Conservation (phyloP, 345 rosid species). For the Hevea brasiliensis region DNA sequence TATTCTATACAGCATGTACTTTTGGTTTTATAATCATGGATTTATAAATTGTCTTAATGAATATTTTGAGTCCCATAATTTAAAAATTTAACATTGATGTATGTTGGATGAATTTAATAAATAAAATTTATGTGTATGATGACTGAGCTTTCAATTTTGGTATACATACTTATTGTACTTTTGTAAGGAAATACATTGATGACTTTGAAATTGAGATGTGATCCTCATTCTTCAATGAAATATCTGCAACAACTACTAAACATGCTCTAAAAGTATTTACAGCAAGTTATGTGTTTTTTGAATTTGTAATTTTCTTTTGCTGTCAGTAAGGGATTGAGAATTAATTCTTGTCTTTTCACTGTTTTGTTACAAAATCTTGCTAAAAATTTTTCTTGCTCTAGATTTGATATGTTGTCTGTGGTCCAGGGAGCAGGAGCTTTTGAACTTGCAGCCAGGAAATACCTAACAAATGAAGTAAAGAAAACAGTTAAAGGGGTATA, state of each 20-base stretch:
- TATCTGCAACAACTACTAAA: neutral
- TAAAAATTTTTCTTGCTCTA: neutral
- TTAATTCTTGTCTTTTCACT: neutral
- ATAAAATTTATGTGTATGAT: neutral
- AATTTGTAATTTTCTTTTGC: neutral
- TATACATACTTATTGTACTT: neutral
- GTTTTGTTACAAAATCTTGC: neutral
- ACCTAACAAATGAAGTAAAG: slow-evolving; percentile 79
- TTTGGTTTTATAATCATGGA: neutral
- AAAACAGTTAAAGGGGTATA: slow-evolving; percentile 92
- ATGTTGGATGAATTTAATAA: neutral
- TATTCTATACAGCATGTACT: neutral
- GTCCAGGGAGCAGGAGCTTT: slow-evolving; percentile 96
- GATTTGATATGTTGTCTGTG: slow-evolving; percentile 7
- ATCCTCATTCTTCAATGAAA: neutral
- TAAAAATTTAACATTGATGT: neutral
- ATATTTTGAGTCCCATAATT: neutral
- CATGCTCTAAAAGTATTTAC: neutral
- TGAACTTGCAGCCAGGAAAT: slow-evolving; percentile 93
- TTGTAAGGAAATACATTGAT: neutral
- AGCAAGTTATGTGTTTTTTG: neutral
- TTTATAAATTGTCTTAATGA: too few relatives aligned
- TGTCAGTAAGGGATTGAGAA: neutral
- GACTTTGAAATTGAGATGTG: neutral
- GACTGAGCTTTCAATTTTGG: neutral